A percentile compares a stretch with the other conserved stretches of the same genome.
phyloP scores from a whole-genome alignment of 768 basidiomycete genomes.

The Boletus reticuloceps region DNA sequence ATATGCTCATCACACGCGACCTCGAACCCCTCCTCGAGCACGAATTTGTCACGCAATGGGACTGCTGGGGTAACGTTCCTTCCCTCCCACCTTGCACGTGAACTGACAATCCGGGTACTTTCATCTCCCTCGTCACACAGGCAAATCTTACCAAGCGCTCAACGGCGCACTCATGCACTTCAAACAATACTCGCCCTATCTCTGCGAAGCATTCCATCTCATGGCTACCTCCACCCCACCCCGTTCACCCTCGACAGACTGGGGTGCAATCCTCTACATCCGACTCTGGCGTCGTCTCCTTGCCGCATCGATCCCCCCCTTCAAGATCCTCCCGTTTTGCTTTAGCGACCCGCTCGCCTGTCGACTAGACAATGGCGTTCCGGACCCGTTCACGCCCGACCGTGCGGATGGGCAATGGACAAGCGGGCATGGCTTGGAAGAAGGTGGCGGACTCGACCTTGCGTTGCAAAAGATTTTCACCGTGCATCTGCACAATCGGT shows the following conservation, averaged over 20 bases:
- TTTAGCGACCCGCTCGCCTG: slow-evolving; percentile 91
- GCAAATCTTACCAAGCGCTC: slow-evolving; percentile 71
- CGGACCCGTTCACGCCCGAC: slow-evolving; percentile 78
- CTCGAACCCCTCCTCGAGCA: slow-evolving; percentile 83
- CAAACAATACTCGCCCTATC: slow-evolving; percentile 84
- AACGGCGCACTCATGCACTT: slow-evolving; percentile 98
- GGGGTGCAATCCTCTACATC: slow-evolving; percentile 90
- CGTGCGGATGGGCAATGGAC: slow-evolving; percentile 59
- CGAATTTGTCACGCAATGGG: slow-evolving; percentile 98
- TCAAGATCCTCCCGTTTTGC: slow-evolving; percentile 93
- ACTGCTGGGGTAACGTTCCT: slow-evolving; percentile 79
- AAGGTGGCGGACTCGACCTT: slow-evolving; percentile 60
- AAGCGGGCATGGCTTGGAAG: slow-evolving; percentile 47
- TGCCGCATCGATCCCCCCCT: slow-evolving; percentile 70
- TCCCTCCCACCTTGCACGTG: background rate
- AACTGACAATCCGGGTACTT: slow-evolving; percentile 1
- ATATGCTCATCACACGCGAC: slow-evolving; percentile 85
- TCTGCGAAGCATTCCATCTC: slow-evolving; percentile 94
- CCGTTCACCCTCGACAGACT: slow-evolving; percentile 79
- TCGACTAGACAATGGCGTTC: slow-evolving; percentile 85
- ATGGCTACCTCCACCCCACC: slow-evolving; percentile 78
- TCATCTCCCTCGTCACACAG: slow-evolving; percentile 33
- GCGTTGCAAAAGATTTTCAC: slow-evolving; percentile 74
- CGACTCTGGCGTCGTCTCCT: slow-evolving; percentile 87
- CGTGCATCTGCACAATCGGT: slow-evolving; percentile 94